A percentile compares a stretch with the other conserved stretches of the same genome.
Conservation (phyloP, 306 rosid genomes). For the Cucurbita pepo region DNA sequence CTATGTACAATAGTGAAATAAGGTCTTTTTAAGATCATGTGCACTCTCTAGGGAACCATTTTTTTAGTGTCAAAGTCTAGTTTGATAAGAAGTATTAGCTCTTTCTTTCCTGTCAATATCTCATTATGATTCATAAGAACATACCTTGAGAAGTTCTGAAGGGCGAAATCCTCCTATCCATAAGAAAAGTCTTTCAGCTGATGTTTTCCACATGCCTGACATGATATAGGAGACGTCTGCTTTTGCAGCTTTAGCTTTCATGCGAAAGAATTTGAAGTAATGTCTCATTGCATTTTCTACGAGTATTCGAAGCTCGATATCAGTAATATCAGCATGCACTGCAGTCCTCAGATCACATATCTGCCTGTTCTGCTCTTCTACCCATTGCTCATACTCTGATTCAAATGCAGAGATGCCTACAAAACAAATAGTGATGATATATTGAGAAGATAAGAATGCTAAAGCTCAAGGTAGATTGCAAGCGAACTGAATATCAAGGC, state of each 20-base stretch:
- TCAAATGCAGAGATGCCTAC: conserved; percentile 55
- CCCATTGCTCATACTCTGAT: conserved; percentile 73
- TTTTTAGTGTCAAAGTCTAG: not conserved
- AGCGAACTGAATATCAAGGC: not conserved
- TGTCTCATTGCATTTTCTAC: conserved; percentile 57
- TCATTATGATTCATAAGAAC: not conserved
- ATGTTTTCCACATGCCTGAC: conserved; percentile 80
- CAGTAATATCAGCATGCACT: conserved; percentile 38
- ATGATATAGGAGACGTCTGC: conserved; percentile 77
- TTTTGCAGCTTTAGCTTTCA: conserved; percentile 76
- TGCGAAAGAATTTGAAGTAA: conserved; percentile 50
- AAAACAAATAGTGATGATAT: conserved; percentile 5
- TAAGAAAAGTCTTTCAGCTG: conserved; percentile 65
- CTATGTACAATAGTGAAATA: not conserved
- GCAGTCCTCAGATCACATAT: conserved; percentile 48
- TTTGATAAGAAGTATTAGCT: not conserved
- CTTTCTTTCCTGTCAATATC: not conserved
- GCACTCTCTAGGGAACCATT: too few species aligned
- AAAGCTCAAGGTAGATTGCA: not conserved
- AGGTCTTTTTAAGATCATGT: not conserved
- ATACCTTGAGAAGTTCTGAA: conserved; percentile 78
- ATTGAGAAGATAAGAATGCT: conserved; percentile 8
- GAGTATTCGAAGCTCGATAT: conserved; percentile 42
- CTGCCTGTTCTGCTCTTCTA: conserved; percentile 61
- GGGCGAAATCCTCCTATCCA: conserved; percentile 99